Evolutionary conservation across 495 filamentous ascomycete species (phyloP), one percentile per base, ranked within the genome.

Genomic region (Rusavskia elegans): DNA sequence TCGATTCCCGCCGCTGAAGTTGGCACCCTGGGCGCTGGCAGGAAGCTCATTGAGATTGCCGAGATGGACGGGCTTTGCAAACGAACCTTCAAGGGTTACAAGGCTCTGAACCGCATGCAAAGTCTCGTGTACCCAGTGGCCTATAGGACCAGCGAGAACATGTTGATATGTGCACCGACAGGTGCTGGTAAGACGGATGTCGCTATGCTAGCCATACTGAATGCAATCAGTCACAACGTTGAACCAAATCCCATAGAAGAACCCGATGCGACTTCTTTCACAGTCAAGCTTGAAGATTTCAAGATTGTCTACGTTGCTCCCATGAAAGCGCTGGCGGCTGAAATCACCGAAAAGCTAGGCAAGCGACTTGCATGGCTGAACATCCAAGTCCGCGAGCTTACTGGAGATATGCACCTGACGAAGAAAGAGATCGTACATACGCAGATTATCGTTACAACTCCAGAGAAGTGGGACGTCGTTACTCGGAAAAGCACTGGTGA

Each of bases 391-490:
- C 82, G 90, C 36, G 92, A 99, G 68, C 76, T 90, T 57, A 99
- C 92, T 40, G 92, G 90, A 57, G 92, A 99, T 68, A 97, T 96
- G 89, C 93, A 99, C 57, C 73, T 99, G 55, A 95, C 90, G 36
- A 99, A 99, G 68, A 79, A 85, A 2, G 93, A 99, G 67, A 94
- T 99, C 53, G 73, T 90, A 30, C 79, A 85, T 57, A 99, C 92
- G 2, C 93, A 99, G 65, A 89, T 99, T 53, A 95, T 99, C 55
- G 93, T 99, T 16, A 99, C 92, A 0, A 99, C 92, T 10, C 92
- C 92, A 48, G 92, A 99, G 65, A 99, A 99, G 71, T 99, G 92
- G 92, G 92, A 99, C 68, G 90, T 97, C 13, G 84, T 97, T 32
- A 99, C 92, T 10, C 75, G 92, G 41, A 99, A 97, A 66, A 90